Base-by-base conservation (phyloP, 495 filamentous ascomycete species). In the Tuber calosporum region DNA sequence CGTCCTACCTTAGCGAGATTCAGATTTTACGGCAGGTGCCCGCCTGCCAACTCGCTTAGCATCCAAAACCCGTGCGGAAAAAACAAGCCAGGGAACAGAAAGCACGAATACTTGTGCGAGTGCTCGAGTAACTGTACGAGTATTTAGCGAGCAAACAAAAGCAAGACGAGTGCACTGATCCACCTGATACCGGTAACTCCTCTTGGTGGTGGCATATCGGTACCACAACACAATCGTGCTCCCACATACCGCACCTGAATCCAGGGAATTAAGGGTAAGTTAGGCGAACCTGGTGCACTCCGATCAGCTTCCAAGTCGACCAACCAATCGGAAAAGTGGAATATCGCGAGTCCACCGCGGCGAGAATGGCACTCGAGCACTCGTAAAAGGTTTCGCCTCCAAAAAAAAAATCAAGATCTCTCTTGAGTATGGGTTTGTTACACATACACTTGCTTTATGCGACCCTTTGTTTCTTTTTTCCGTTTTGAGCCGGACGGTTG, bases 161-260 rank as follows among this genome's bases (percentile, higher is more conserved):
- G n/a, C n/a, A n/a, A 48, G 20, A 7, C 4, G 19, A 58, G n/a
- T 22, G 39, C 39, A 40, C 39, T 9, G 39, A 40, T 40, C 39
- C 39, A 40, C 39, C 39, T 40, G 39, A 40, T 11, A 11, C 39
- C 9, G 48, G 9, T 30, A n/a, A 58, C n/a, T 58, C 42, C 48
- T 2, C 1, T 22, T 11, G 6, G 9, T n/a, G n/a, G 45, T n/a
- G 11, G n/a, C 45, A 53, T 53, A n/a, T 8, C 6, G 0, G 22
- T 58, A 58, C n/a, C 48, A 58, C 48, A 58, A 58, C 48, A 58
- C 4, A n/a, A 58, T 58, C 48, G 48, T 58, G 30, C 48, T 58
- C 48, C 22, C 30, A 15, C 48, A 9, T 26, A 15, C 48, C 8
- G 22, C n/a, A 58, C 48, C 48, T 11, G 7, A n/a, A n/a, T 8